Percentiles rank a stretch among this genome's conserved stretches.
Conservation (phyloP, 1,284 basidiomycete species). For the Spongiforma sp. region DNA sequence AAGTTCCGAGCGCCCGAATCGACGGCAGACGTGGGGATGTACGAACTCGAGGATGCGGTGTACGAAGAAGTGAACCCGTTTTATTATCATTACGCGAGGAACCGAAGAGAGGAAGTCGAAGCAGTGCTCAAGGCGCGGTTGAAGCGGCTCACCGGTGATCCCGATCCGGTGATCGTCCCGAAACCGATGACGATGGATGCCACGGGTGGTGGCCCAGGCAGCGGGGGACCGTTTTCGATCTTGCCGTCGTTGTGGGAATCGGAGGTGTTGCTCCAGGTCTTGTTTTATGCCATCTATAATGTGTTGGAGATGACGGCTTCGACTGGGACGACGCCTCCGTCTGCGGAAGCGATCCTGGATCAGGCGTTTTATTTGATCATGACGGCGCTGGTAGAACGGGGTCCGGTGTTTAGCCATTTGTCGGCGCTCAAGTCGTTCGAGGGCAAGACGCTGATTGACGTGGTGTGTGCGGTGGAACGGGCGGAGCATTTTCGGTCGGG, state of each 20-base stretch:
- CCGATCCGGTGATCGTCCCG: constrained; percentile 79
- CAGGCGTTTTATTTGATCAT: constrained; percentile 86
- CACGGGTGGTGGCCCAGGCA: too few relatives aligned
- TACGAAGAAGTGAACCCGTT: constrained; percentile 94
- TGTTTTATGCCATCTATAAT: constrained; percentile 80
- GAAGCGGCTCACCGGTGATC: constrained; percentile 66
- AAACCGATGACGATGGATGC: constrained; percentile 64
- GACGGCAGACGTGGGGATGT: constrained; percentile 81
- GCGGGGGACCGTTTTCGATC: constrained; percentile 72
- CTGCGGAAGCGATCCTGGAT: constrained; percentile 89
- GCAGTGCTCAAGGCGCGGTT: constrained; percentile 72
- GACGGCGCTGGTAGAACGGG: constrained; percentile 78
- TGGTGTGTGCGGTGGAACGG: constrained; percentile 79
- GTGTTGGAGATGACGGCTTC: constrained; percentile 65
- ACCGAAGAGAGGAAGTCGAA: constrained; percentile 95
- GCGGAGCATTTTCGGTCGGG: constrained; percentile 75
- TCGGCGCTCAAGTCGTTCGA: constrained; percentile 60
- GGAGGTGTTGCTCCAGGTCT: constrained; percentile 72
- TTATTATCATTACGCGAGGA: constrained; percentile 96
- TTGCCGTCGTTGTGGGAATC: constrained; percentile 68
- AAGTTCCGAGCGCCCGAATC: constrained; percentile 85
- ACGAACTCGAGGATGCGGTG: constrained; percentile 85
- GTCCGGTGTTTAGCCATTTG: constrained; percentile 63
- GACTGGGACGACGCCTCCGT: constrained; percentile 63
- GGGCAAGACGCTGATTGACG: constrained; percentile 68